Evolutionary conservation across 805 yeast genomes (phyloP).

Genomic region (Ogataea ramenticola): DNA sequence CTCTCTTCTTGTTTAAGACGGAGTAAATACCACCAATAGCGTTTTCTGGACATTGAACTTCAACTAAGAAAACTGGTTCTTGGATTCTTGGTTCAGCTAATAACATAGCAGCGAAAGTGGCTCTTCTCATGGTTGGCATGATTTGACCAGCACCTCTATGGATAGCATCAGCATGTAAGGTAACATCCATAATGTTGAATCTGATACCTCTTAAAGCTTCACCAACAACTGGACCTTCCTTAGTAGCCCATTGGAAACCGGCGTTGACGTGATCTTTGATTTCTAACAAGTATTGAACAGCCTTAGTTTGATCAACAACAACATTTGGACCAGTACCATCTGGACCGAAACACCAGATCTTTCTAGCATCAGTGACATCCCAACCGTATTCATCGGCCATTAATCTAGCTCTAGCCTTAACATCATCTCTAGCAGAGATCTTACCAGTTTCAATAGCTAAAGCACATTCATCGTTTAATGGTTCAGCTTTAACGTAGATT

Average conservation of each 20-base stretch:
- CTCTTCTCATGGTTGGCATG: conserved; percentile 99
- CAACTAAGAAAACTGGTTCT: conserved; percentile 99
- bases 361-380: conserved; percentile 99
- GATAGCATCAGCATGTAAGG: conserved; percentile 99
- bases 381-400: conserved; percentile 98
- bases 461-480: conserved; percentile 89
- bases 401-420: conserved; percentile 98
- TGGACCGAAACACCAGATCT: conserved; percentile 99
- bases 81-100: conserved; percentile 98
- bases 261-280: conserved; percentile 99
- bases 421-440: conserved; percentile 92
- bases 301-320: conserved; percentile 99
- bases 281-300: conserved; percentile 97
- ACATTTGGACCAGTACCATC: conserved; percentile 98
- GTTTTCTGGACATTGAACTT: conserved; percentile 98
- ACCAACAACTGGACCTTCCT: conserved; percentile 98
- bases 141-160: conserved; percentile 99
- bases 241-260: conserved; percentile 99
- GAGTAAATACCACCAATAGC: conserved; percentile 99
- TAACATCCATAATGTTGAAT: conserved; percentile 97
- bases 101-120: conserved; percentile 94
- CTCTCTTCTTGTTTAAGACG: conserved; percentile 98
- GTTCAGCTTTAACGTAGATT: conserved; percentile 95
- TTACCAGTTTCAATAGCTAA: conserved; percentile 89
- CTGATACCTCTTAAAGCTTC: conserved; percentile 95